Conservation (phyloP, 768 basidiomycete genomes). For the Multifurca ochricompacta region DNA sequence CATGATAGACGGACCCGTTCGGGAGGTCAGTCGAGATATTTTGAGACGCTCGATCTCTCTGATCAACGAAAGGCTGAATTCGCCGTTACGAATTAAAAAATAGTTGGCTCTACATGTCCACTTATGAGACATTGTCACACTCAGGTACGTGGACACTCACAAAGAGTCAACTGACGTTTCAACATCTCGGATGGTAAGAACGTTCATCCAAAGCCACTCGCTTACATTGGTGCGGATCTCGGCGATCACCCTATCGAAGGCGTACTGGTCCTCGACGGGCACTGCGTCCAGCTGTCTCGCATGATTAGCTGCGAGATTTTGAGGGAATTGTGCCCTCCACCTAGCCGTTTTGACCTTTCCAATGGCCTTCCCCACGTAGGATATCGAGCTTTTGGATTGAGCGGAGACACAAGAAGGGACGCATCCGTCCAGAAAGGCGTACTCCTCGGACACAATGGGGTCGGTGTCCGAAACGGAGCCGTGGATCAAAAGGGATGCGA, state of each 20-base stretch:
- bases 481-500: slow-evolving; percentile 77
- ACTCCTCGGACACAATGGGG: slow-evolving; percentile 56
- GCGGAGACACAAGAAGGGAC: slow-evolving; percentile 70
- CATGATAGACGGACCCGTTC: slow-evolving; percentile 58
- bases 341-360: slow-evolving; percentile 74
- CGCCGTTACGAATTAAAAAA: slow-evolving; percentile 82
- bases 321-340: slow-evolving; percentile 72
- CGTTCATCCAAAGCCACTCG: slow-evolving; percentile 92
- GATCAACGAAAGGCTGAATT: slow-evolving; percentile 77
- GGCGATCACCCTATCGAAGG: slow-evolving; percentile 65
- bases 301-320: slow-evolving; percentile 55
- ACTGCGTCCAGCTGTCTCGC: slow-evolving; percentile 56
- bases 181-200: slow-evolving; percentile 76
- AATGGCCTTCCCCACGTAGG: slow-evolving; percentile 82
- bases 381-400: slow-evolving; percentile 71
- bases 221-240: slow-evolving; percentile 75
- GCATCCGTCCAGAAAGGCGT: slow-evolving; percentile 52
- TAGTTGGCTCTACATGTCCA: slow-evolving; percentile 62
- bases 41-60: slow-evolving; percentile 83
- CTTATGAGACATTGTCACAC: slow-evolving; percentile 8
- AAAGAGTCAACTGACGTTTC: slow-evolving; percentile 78
- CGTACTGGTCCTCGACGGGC: slow-evolving; percentile 67
- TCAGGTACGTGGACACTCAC: slow-evolving; percentile 37
- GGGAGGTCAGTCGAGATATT: slow-evolving; percentile 62
- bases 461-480: slow-evolving; percentile 57